phyloP scores from a whole-genome alignment of 352 stramenopile genomes.

The Peronospora tabacina region DNA sequence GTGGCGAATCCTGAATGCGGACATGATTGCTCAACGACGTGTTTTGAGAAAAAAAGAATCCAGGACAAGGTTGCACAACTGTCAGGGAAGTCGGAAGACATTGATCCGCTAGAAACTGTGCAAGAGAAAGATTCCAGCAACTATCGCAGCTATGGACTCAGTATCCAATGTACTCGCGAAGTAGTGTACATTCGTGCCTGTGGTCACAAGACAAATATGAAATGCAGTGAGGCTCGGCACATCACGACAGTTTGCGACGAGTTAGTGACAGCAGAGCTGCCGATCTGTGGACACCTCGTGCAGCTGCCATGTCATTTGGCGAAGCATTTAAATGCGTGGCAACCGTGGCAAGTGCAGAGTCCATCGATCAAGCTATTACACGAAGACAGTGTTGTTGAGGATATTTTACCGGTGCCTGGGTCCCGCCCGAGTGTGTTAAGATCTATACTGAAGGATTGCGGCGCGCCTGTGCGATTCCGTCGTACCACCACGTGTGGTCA shows the following conservation, averaged over 20 bases:
- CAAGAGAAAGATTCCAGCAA: conserved; percentile 23
- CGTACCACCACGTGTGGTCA: conserved; percentile 43
- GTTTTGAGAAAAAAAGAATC: conserved; percentile 27
- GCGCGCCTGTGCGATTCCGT: conserved; percentile 30
- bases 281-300: conserved; percentile 41
- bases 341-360: conserved; percentile 34
- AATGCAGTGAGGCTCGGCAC: conserved; percentile 40
- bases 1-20: conserved; percentile 65
- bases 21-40: conserved; percentile 47
- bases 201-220: conserved; percentile 35
- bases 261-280: conserved; percentile 20
- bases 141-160: conserved; percentile 39
- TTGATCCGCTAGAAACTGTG: conserved; percentile 31
- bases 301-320: conserved; percentile 34
- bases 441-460: conserved; percentile 32
- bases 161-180: conserved; percentile 30
- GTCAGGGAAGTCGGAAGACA: conserved; percentile 1
- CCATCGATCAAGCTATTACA: conserved; percentile 23
- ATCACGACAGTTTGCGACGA: conserved; percentile 29
- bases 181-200: conserved; percentile 36
- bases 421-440: conserved; percentile 20
- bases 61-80: conserved; percentile 9
- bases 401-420: conserved; percentile 28
- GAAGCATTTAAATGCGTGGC: conserved; percentile 28
- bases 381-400: conserved; percentile 32